These are phyloP conservation scores for Phytophthora tentaculata DNA, from an alignment of 352 stramenopile species.

Conservation along the genomic window DNA sequence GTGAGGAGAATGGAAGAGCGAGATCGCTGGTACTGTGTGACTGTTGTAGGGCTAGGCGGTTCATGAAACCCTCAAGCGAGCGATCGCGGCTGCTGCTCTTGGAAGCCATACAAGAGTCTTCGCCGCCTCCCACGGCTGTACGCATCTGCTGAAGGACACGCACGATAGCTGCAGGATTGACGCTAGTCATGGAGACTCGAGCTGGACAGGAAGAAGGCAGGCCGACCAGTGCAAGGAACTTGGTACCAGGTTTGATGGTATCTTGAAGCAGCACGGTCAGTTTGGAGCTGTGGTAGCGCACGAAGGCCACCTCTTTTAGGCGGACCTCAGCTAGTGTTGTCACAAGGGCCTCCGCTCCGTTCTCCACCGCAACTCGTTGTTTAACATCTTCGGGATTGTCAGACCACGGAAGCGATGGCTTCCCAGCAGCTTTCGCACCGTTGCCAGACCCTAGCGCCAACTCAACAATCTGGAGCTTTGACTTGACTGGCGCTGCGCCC, in stretches of 20 bases:
- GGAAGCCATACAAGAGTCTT: constrained; percentile 6
- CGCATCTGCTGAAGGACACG: constrained; percentile 56
- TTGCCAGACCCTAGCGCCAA: constrained; percentile 42
- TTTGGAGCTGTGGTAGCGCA: constrained; percentile 83
- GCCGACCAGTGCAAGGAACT: constrained; percentile 55
- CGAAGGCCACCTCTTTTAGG: constrained; percentile 54
- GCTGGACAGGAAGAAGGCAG: constrained; percentile 35
- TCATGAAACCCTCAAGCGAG: constrained; percentile 74
- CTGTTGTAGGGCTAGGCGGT: constrained; percentile 54
- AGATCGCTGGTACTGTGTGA: constrained; percentile 18
- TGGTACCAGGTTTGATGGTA: constrained; percentile 64
- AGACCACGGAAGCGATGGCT: constrained; percentile 30
- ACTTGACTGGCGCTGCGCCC: constrained; percentile 37
- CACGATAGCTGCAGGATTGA: constrained; percentile 35
- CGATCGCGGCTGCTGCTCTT: constrained; percentile 41
- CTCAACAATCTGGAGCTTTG: constrained; percentile 80
- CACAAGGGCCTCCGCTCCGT: constrained; percentile 60
- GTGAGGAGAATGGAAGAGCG: constrained; percentile 47
- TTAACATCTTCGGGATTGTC: constrained; percentile 49
- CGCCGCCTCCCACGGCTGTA: constrained; percentile 37
- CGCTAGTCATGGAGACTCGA: constrained; percentile 2
- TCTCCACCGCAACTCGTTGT: constrained; percentile 63
- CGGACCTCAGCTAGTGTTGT: constrained; percentile 64
- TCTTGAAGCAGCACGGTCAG: constrained; percentile 82
- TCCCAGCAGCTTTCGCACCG: constrained; percentile 1